phyloP scores from a whole-genome alignment of 257 asterid genomes.

The Buddleja alternifolia region DNA sequence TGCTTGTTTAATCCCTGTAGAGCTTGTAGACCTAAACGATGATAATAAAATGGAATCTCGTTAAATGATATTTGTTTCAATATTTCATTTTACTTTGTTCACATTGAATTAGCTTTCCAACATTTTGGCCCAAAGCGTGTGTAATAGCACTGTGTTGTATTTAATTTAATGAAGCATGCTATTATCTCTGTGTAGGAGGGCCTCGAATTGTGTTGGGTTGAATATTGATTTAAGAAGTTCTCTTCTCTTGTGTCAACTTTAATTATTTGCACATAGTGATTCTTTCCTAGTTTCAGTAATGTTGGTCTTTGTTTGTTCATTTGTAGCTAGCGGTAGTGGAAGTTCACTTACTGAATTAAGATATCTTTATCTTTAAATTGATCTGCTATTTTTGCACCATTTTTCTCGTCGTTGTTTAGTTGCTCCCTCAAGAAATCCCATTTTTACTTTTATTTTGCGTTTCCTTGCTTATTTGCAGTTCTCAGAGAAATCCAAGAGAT shows the following conservation, averaged over 20 bases:
- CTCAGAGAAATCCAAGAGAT: conserved; percentile 34
- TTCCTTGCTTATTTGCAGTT: conserved; percentile 29
- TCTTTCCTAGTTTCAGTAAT: too few species aligned
- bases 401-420: background rate
- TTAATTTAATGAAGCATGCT: too few species aligned
- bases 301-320: too few species aligned
- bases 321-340: too few species aligned
- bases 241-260: too few species aligned
- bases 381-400: background rate
- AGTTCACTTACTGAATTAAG: too few species aligned
- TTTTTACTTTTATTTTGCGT: background rate
- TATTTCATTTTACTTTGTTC: background rate
- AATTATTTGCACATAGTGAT: too few species aligned
- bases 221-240: too few species aligned
- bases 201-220: too few species aligned
- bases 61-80: background rate
- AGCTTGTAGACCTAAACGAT: background rate
- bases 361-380: too few species aligned
- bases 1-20: background rate
- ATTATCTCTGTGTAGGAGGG: too few species aligned
- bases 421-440: background rate
- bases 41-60: background rate
- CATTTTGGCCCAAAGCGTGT: background rate
- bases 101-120: background rate
- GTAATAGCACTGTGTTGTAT: background rate